Conservation (phyloP, 1,284 basidiomycete species). For the Ceratorhiza oryzae-sativae region DNA sequence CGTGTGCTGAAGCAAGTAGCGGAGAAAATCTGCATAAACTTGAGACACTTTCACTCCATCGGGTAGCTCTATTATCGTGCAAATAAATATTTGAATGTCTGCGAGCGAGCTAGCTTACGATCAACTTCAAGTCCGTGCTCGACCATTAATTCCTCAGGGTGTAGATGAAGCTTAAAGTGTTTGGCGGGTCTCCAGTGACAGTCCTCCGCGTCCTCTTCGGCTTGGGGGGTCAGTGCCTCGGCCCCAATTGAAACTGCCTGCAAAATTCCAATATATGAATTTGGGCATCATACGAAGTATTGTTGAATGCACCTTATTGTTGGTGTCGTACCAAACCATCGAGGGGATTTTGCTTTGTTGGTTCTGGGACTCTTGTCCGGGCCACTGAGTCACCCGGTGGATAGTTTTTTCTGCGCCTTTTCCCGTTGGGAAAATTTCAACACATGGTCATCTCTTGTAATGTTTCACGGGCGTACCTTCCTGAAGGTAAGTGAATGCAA, state of each 20-base stretch:
- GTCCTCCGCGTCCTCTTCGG: slow-evolving; percentile 18
- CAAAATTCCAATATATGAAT: background rate
- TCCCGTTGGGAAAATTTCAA: background rate
- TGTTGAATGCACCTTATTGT: background rate
- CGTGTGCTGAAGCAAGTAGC: slow-evolving; percentile 39
- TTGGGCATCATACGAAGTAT: background rate
- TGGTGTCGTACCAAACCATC: slow-evolving; percentile 36
- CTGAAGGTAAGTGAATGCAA: slow-evolving; percentile 24
- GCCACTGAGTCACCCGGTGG: slow-evolving; percentile 38
- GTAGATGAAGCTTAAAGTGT: slow-evolving; percentile 16
- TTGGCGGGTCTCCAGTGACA: slow-evolving; percentile 37
- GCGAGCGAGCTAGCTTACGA: too few relatives aligned
- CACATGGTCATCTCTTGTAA: background rate
- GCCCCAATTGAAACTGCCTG: slow-evolving; percentile 39
- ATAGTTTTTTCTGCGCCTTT: slow-evolving; percentile 10
- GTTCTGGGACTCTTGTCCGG: slow-evolving; percentile 23
- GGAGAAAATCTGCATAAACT: slow-evolving; percentile 41
- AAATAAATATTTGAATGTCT: too few relatives aligned
- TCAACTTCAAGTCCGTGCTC: too few relatives aligned
- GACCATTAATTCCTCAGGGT: too few relatives aligned
- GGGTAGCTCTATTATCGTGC: too few relatives aligned
- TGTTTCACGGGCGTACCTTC: background rate
- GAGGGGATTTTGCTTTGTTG: slow-evolving; percentile 36
- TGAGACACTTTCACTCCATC: background rate
- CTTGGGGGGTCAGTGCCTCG: slow-evolving; percentile 17